Percentiles rank a stretch among this genome's conserved stretches.
phyloP scores from a whole-genome alignment of 2,329 filamentous ascomycete genomes.

The Colletotrichum trifolii region DNA sequence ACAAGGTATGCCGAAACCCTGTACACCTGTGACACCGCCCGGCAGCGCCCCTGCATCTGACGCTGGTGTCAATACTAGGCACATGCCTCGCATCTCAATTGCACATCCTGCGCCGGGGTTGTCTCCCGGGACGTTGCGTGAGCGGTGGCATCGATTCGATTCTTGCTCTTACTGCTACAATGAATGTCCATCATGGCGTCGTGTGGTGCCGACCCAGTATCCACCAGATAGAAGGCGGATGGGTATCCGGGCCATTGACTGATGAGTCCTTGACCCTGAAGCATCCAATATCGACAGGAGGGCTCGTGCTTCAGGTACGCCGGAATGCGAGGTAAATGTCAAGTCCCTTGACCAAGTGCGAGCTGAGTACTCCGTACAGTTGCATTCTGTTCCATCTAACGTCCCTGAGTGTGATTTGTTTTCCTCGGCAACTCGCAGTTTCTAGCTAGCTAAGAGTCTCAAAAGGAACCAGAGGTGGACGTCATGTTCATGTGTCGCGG shows the following conservation, averaged over 20 bases:
- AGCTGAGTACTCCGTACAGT: background rate
- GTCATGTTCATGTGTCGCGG: background rate
- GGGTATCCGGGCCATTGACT: background rate
- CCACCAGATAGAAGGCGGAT: background rate
- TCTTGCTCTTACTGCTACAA: too few relatives aligned
- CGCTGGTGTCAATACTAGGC: background rate
- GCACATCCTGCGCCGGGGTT: background rate
- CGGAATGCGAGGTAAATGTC: background rate
- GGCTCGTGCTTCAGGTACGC: background rate
- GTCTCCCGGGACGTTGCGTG: constrained; percentile 2
- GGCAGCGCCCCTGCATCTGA: background rate
- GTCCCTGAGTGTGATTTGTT: constrained; percentile 10
- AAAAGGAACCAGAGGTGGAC: constrained; percentile 2
- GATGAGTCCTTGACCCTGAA: too few relatives aligned
- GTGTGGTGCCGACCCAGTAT: too few relatives aligned
- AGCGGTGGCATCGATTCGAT: background rate
- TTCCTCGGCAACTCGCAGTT: constrained; percentile 3
- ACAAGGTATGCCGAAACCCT: too few relatives aligned
- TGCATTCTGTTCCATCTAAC: background rate
- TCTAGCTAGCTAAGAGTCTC: background rate
- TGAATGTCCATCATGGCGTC: too few relatives aligned
- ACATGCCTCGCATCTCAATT: background rate
- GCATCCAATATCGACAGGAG: too few relatives aligned
- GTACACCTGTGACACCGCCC: too few relatives aligned
- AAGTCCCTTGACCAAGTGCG: background rate